Percentiles rank a stretch among this genome's conserved stretches.
These are phyloP conservation scores for Lizonia empirigonia DNA, from an alignment of 2,329 filamentous ascomycete genomes.

Conservation along the genomic window DNA sequence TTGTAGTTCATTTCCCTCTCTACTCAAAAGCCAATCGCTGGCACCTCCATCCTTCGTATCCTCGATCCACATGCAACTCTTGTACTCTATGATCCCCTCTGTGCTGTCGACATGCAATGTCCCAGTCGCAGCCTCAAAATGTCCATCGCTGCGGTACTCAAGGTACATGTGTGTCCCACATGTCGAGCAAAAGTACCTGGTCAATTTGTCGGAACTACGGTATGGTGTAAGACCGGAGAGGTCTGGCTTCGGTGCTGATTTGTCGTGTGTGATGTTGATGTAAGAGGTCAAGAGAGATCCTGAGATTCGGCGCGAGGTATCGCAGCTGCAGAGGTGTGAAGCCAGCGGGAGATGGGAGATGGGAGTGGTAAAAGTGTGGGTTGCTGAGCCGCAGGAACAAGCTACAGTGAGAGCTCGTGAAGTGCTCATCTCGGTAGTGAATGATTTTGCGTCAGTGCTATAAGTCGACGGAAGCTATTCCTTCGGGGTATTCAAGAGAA, in stretches of 20 bases:
- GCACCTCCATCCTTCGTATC: constrained; percentile 61
- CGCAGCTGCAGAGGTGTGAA: constrained; percentile 56
- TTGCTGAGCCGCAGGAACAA: constrained; percentile 54
- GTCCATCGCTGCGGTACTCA: constrained; percentile 32
- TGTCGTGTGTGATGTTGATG: constrained; percentile 43
- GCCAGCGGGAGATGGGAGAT: constrained; percentile 50
- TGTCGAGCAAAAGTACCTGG: constrained; percentile 50
- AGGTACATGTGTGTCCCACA: constrained; percentile 56
- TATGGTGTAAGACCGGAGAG: constrained; percentile 44
- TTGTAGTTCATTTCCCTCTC: constrained; percentile 30
- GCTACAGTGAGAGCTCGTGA: constrained; percentile 37
- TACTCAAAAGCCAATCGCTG: constrained; percentile 52
- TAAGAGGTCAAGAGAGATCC: constrained; percentile 53
- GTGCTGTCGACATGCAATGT: constrained; percentile 42
- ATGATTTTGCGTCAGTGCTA: too few relatives aligned
- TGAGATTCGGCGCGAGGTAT: constrained; percentile 56
- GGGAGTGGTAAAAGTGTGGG: constrained; percentile 46
- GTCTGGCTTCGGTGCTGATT: constrained; percentile 23
- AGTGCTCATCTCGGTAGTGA: constrained; percentile 6
- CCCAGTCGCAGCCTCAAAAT: constrained; percentile 52
- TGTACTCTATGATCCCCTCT: constrained; percentile 37
- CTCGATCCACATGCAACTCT: constrained; percentile 54
- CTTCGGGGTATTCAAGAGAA: too few relatives aligned
- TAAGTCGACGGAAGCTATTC: too few relatives aligned
- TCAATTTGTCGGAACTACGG: constrained; percentile 43